Evolutionary conservation across 352 stramenopile species (phyloP).

Genomic region (Phytophthora hybrid): DNA sequence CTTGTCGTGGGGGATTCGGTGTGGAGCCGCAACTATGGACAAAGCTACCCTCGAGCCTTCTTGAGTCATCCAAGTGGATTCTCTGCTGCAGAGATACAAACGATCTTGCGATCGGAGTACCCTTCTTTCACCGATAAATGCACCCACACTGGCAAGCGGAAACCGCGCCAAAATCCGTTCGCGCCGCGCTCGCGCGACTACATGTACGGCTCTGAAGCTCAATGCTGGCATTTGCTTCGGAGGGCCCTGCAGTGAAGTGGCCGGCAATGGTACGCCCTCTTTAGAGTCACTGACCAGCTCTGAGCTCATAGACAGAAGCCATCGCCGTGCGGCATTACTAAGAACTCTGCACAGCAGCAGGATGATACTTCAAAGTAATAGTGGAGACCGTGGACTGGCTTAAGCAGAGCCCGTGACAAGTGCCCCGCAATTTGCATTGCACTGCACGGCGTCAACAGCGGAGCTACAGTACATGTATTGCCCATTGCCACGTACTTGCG

Average conservation of each 20-base stretch:
- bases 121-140: slow-evolving; percentile 8
- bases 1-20: neutral
- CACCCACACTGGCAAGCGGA: neutral
- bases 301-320: neutral
- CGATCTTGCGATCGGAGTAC: slow-evolving; percentile 20
- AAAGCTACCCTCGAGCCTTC: slow-evolving; percentile 2
- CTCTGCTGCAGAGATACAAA: neutral
- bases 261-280: neutral
- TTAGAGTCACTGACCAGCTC: neutral
- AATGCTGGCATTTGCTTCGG: slow-evolving; percentile 2
- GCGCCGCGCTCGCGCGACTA: slow-evolving; percentile 5
- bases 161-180: slow-evolving; percentile 19
- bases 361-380: neutral
- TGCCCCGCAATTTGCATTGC: neutral
- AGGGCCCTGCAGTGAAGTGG: neutral
- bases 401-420: slow-evolving; percentile 6
- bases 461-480: no score
- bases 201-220: no score
- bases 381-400: slow-evolving; percentile 7
- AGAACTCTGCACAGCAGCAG: neutral
- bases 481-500: slow-evolving; percentile 9
- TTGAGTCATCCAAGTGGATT: neutral
- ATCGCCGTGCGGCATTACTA: neutral
- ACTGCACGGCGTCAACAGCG: neutral
- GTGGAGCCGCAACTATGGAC: neutral